These are phyloP conservation scores for Apophysomyces variabilis DNA, from an alignment of 371 early-diverging fungal genomes.

Conservation along the genomic window DNA sequence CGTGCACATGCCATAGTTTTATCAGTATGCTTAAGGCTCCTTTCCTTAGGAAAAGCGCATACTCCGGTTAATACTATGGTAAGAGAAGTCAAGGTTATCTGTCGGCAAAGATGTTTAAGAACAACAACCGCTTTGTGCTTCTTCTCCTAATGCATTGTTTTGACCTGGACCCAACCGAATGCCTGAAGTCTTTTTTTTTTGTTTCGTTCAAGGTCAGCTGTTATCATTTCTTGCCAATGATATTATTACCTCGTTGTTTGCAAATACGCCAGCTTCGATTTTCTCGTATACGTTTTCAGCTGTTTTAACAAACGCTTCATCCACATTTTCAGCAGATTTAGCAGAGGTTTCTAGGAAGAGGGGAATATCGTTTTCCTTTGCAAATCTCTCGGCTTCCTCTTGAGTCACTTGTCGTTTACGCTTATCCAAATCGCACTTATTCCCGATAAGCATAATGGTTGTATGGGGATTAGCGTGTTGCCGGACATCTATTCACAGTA, in stretches of 20 bases:
- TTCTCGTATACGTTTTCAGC: constrained; percentile 85
- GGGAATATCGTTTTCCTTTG: constrained; percentile 78
- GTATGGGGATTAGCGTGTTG: constrained; percentile 91
- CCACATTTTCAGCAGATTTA: constrained; percentile 92
- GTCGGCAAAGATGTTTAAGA: not conserved
- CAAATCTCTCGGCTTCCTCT: constrained; percentile 92
- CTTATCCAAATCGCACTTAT: constrained; percentile 87
- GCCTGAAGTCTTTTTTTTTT: constrained; percentile 50
- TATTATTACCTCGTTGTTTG: constrained; percentile 68
- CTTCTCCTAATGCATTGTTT: constrained; percentile 50
- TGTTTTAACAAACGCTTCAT: constrained; percentile 79
- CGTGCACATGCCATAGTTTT: too few species aligned
- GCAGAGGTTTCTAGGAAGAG: constrained; percentile 95
- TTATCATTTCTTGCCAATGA: constrained; percentile 9
- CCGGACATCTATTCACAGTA: constrained; percentile 59
- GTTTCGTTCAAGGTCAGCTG: not conserved
- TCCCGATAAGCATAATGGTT: constrained; percentile 91
- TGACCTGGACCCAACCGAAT: constrained; percentile 53
- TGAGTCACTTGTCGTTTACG: constrained; percentile 78
- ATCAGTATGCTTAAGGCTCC: not conserved
- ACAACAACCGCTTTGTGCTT: constrained; percentile 40
- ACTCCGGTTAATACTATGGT: too few species aligned
- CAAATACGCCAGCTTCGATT: constrained; percentile 79
- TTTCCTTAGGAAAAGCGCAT: not conserved
- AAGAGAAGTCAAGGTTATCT: not conserved